These are phyloP conservation scores for Parasarocladium wereldwijsianum DNA, from an alignment of 2,329 filamentous ascomycete species.

Conservation along the genomic window DNA sequence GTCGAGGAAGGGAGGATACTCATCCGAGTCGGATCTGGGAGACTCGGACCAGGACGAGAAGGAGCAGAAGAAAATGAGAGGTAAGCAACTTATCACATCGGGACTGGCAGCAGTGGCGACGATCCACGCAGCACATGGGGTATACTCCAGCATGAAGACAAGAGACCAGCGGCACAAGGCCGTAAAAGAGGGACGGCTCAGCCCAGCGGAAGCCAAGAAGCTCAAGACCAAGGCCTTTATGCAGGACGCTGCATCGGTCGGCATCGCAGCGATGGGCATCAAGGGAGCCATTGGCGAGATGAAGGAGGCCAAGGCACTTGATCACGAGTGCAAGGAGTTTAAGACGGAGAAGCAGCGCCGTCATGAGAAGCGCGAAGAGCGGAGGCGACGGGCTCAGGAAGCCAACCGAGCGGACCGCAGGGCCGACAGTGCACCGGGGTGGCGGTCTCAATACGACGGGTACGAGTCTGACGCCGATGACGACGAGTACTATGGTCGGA, in stretches of 20 bases:
- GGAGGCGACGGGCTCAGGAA: constrained; percentile 12
- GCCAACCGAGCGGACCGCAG: constrained; percentile 23
- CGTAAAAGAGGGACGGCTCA: constrained; percentile 37
- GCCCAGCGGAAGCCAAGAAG: constrained; percentile 35
- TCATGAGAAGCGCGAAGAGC: constrained; percentile 30
- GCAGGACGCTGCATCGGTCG: constrained; percentile 43
- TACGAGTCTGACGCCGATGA: constrained; percentile 23
- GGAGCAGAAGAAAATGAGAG: constrained; percentile 40
- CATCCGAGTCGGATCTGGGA: constrained; percentile 39
- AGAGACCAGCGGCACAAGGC: constrained; percentile 36
- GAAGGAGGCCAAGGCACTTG: constrained; percentile 37
- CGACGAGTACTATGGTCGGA: constrained; percentile 5
- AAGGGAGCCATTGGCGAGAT: constrained; percentile 40
- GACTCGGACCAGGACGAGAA: constrained; percentile 43
- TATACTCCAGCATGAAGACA: constrained; percentile 45
- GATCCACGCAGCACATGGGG: constrained; percentile 43
- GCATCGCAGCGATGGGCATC: constrained; percentile 42
- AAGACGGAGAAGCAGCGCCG: constrained; percentile 32
- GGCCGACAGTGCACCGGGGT: constrained; percentile 29
- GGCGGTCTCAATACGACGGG: constrained; percentile 23
- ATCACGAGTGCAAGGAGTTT: constrained; percentile 33
- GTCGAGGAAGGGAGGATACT: constrained; percentile 24
- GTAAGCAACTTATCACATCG: constrained; percentile 45
- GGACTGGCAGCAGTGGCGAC: constrained; percentile 43
- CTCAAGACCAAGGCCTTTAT: constrained; percentile 41